Conservation (phyloP, 495 filamentous ascomycete genomes). For the Penicillium lividum region DNA sequence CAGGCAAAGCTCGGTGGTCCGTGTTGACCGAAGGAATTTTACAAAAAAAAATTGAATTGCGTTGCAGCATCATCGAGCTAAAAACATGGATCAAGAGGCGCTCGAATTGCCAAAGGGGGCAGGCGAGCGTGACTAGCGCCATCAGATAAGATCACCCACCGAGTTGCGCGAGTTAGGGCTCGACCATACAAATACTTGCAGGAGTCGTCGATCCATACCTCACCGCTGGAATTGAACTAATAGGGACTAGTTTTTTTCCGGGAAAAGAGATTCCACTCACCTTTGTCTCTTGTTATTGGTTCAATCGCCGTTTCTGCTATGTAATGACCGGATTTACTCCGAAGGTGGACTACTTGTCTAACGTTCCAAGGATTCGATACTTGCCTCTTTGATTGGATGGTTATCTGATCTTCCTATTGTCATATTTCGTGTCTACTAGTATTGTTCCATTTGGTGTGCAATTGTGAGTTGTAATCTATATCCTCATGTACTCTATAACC, state of each 20-base stretch:
- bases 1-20: slow-evolving; percentile 4
- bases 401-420: background rate
- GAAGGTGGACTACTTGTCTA: slow-evolving; percentile 12
- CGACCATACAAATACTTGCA: background rate
- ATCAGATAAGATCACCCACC: slow-evolving; percentile 38
- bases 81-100: slow-evolving; percentile 15
- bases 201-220: slow-evolving; percentile 25
- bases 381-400: background rate
- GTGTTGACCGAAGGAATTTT: background rate
- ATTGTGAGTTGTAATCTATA: background rate
- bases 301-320: slow-evolving; percentile 23
- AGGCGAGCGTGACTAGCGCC: slow-evolving; percentile 20
- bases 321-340: slow-evolving; percentile 21
- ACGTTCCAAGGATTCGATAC: slow-evolving; percentile 23
- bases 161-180: slow-evolving; percentile 18
- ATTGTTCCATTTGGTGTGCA: background rate
- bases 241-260: slow-evolving; percentile 7
- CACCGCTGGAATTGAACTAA: slow-evolving; percentile 19
- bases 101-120: slow-evolving; percentile 16
- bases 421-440: background rate
- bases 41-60: slow-evolving; percentile 7
- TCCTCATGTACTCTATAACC: too few relatives aligned
- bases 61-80: slow-evolving; percentile 17
- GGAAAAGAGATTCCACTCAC: slow-evolving; percentile 12
- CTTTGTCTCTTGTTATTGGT: slow-evolving; percentile 16